Conservation (phyloP, 2,329 filamentous ascomycete genomes). For the Xylogone sp. region DNA sequence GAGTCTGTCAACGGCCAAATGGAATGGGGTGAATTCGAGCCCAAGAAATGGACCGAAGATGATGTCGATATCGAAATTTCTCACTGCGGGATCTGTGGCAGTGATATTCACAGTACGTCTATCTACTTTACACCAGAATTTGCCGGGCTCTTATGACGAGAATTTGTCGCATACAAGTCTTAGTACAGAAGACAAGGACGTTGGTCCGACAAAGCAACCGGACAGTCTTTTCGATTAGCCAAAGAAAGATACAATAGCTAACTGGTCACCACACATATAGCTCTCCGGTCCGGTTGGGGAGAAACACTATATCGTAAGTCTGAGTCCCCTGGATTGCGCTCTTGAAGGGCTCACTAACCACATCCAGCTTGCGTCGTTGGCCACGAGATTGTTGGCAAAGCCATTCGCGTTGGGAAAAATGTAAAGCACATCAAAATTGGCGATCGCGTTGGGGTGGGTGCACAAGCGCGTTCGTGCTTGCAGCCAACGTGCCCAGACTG, state of each 20-base stretch:
- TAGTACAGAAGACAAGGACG: not conserved
- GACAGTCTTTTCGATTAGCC: not conserved
- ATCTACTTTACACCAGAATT: not conserved
- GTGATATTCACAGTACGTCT: not conserved
- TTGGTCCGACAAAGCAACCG: not conserved
- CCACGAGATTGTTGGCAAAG: slow-evolving; percentile 47
- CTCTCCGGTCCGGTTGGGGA: not conserved
- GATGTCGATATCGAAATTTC: slow-evolving; percentile 45
- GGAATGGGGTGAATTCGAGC: slow-evolving; percentile 32
- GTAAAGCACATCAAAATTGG: slow-evolving; percentile 43
- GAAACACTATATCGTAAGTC: not conserved
- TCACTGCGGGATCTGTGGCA: slow-evolving; percentile 39
- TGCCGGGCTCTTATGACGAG: not conserved
- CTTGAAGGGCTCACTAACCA: not conserved
- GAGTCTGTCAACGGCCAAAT: slow-evolving; percentile 23
- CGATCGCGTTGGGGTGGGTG: slow-evolving; percentile 51
- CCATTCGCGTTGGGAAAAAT: slow-evolving; percentile 39
- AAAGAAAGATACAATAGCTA: not conserved
- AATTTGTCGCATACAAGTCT: not conserved
- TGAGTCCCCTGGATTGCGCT: not conserved
- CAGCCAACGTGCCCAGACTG: slow-evolving; percentile 48
- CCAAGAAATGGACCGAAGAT: slow-evolving; percentile 41
- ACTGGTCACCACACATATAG: not conserved
- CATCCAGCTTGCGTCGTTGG: slow-evolving; percentile 36
- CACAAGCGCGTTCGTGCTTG: slow-evolving; percentile 45